Percentiles rank a stretch among this genome's conserved stretches.
These are phyloP conservation scores for Kwoniella dejecticola DNA, from an alignment of 768 basidiomycete species.

Conservation along the genomic window DNA sequence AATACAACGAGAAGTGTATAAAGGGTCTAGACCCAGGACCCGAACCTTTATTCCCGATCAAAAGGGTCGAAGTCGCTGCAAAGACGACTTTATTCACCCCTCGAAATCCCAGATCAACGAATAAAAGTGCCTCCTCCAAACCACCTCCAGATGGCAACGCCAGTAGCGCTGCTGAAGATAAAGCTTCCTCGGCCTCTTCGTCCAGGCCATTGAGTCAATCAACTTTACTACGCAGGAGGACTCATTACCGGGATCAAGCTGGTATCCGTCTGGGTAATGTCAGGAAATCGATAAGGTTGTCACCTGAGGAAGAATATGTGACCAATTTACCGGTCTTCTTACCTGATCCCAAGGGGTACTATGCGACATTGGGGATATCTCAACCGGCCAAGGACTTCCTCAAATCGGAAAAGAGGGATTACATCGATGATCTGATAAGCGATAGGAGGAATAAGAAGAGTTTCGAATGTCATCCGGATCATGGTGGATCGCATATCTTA, in stretches of 20 bases:
- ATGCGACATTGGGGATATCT: conserved; percentile 12
- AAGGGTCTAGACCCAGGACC: not conserved
- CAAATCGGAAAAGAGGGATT: conserved; percentile 9
- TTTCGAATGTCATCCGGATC: conserved; percentile 12
- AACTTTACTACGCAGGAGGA: not conserved
- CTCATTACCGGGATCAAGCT: conserved; percentile 8
- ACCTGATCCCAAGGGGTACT: conserved; percentile 22
- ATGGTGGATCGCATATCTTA: not conserved
- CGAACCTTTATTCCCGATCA: conserved; percentile 12
- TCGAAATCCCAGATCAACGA: not conserved
- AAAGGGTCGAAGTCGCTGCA: not conserved
- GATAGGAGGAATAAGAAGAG: not conserved
- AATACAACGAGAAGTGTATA: not conserved
- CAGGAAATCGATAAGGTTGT: not conserved
- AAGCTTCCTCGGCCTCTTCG: not conserved
- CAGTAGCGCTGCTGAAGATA: no score
- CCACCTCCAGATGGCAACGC: not conserved
- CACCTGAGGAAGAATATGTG: conserved; percentile 1
- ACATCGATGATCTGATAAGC: conserved; percentile 14
- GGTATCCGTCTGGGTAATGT: not conserved
- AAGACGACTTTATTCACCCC: conserved; percentile 3
- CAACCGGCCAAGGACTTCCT: conserved; percentile 10
- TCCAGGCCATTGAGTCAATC: not conserved
- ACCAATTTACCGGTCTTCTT: conserved; percentile 6
- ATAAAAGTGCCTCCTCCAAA: not conserved